Evolutionary conservation across 2,329 filamentous ascomycete species (phyloP).

Genomic region (Colletotrichum musae): DNA sequence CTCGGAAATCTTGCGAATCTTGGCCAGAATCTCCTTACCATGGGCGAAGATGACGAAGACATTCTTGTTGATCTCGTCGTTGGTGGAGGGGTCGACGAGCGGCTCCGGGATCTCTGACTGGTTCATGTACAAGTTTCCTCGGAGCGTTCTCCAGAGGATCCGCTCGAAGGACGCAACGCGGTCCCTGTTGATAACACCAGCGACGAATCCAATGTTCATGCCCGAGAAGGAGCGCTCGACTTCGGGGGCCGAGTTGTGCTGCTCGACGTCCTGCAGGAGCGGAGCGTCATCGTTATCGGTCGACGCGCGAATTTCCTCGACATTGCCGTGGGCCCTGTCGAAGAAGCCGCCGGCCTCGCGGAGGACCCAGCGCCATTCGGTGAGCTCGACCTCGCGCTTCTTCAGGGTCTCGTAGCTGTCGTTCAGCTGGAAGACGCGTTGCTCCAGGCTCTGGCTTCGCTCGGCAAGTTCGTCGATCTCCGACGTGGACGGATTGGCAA

Average conservation of each 20-base stretch:
- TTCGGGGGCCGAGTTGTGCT: constrained; percentile 77
- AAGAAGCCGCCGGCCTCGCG: constrained; percentile 98
- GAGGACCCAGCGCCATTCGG: constrained; percentile 98
- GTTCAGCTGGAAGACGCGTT: constrained; percentile 91
- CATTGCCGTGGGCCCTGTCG: constrained; percentile 94
- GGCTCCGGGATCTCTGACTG: constrained; percentile 97
- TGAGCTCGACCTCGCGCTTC: constrained; percentile 96
- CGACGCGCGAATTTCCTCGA: constrained; percentile 94
- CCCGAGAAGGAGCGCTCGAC: constrained; percentile 91
- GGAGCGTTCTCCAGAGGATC: constrained; percentile 96
- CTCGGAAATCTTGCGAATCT: constrained; percentile 99
- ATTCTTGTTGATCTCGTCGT: constrained; percentile 95
- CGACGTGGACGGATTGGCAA: constrained; percentile 89
- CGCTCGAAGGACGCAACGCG: constrained; percentile 96
- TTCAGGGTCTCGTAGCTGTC: constrained; percentile 99
- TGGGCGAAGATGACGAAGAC: constrained; percentile 99
- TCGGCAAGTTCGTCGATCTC: constrained; percentile 98
- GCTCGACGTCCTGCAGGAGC: constrained; percentile 91
- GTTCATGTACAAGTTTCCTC: constrained; percentile 99
- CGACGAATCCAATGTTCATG: constrained; percentile 99
- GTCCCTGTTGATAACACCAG: constrained; percentile 94
- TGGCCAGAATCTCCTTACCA: constrained; percentile 97
- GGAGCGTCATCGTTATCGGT: constrained; percentile 94
- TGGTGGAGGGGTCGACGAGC: constrained; percentile 91
- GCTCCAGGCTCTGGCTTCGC: constrained; percentile 91